Base-by-base conservation (phyloP, 768 basidiomycete genomes). In the Tylopilus cervinicoccineus region DNA sequence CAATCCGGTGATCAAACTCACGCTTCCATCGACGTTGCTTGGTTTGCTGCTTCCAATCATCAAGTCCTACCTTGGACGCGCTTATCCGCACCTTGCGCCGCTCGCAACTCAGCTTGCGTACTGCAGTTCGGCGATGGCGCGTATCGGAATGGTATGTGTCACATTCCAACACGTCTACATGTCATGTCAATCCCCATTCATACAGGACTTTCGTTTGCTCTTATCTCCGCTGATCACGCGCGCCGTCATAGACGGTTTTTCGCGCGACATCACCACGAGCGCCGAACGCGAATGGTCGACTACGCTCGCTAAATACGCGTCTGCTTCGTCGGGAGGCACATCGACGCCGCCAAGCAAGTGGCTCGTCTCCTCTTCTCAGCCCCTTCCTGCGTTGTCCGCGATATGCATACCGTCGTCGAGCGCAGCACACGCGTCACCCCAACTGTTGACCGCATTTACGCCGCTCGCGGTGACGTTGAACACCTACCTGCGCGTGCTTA, bases 21-120 rank as follows among this genome's bases (percentile, higher is more conserved):
- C 67, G 2, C 60, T 70, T 27, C 57, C 56, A 16, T 62, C 65
- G 28, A 61, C 66, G 24, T 41, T 71, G 19, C 60, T 69, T 9
- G 57, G 68, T 4, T 70, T 84, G 29, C 81, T 97, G 41, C 76
- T 93, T 44, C 76, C 80, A n/a, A 67, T 83, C 6, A 73, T 96
- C 34, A 63, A 72, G 5, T 72, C 71, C 8, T 77, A 82, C 41
- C 76, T 96, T 14, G 79, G 83, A 0, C 77, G 75, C 10, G 74
- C 66, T 70, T 83, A 26, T 72, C 84, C 13, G 60, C 86, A 17
- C 71, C 88, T 20, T 76, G 95, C 54, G 77, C 91, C 19, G 83
- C 94, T 29, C 76, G 93, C 96, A 49, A 95, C 93, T 0, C 95
- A 98, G 59, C 78, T 98, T 38, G 87, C 88, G 12, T 97, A 98